Conservation (phyloP, 2,329 filamentous ascomycete species). For the Cyclaneusma minus region DNA sequence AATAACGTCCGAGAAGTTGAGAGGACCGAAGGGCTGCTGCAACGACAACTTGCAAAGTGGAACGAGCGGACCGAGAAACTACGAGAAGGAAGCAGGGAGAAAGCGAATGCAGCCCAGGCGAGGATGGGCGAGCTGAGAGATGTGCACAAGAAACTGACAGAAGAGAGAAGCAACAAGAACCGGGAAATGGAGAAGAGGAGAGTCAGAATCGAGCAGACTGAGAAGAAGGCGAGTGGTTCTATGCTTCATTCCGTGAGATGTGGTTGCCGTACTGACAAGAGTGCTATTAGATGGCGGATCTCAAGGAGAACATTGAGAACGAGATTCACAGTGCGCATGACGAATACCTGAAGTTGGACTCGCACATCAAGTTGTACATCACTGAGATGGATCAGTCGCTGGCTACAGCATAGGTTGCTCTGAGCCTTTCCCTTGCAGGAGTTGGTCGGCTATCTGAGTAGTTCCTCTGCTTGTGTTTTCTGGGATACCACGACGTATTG, state of each 20-base stretch:
- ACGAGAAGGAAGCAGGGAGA: slow-evolving; percentile 63
- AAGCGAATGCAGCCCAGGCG: slow-evolving; percentile 65
- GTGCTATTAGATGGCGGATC: slow-evolving; percentile 66
- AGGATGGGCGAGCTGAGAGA: slow-evolving; percentile 82
- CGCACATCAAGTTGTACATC: slow-evolving; percentile 94
- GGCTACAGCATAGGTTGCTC: too few species aligned
- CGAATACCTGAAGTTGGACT: slow-evolving; percentile 94
- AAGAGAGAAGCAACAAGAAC: slow-evolving; percentile 74
- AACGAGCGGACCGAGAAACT: slow-evolving; percentile 75
- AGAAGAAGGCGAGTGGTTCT: slow-evolving; percentile 68
- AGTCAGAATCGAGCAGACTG: slow-evolving; percentile 92
- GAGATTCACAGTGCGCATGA: slow-evolving; percentile 84
- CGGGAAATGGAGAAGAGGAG: slow-evolving; percentile 84
- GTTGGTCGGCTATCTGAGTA: slow-evolving; percentile 20
- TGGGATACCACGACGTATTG: neutral
- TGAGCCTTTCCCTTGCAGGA: too few species aligned
- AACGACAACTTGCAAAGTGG: slow-evolving; percentile 74
- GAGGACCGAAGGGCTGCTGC: slow-evolving; percentile 67
- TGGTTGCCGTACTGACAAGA: slow-evolving; percentile 11
- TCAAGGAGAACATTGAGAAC: slow-evolving; percentile 94
- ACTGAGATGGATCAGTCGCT: slow-evolving; percentile 96
- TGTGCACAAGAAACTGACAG: slow-evolving; percentile 64
- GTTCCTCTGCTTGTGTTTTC: slow-evolving; percentile 15
- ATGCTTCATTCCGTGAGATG: slow-evolving; percentile 2
- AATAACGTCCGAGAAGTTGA: slow-evolving; percentile 89